Base-by-base conservation (phyloP, 1,284 basidiomycete species). In the Ustilago loliicola region DNA sequence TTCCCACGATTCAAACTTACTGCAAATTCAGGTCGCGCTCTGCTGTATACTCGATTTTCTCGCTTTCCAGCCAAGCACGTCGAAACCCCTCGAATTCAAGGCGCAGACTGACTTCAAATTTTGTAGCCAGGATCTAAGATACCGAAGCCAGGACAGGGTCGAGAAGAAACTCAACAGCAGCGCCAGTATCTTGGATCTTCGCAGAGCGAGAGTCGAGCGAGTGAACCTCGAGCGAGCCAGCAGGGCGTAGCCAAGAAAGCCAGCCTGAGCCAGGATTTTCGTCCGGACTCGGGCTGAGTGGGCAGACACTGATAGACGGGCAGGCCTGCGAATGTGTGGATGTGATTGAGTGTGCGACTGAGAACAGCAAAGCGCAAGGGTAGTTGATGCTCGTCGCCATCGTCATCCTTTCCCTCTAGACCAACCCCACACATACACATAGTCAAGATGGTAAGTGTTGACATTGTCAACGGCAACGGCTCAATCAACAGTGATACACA, bases 371-470 rank as follows among this genome's bases (percentile, higher is more conserved):
- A 45, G 42, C 42, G 50, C 21, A 21, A 61, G 56, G 3, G 42
- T 51, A 55, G 65, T 68, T 64, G 59, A 61, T 45, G 52, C 61
- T 65, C 61, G 47, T 67, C 73, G 57, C 54, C 68, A 58, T 64
- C 65, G 34, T 34, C 68, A 34, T 52, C 58, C 61, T 61, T 71
- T 67, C 60, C 50, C 68, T 71, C 65, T 32, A 71, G 38, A 76
- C 67, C 65, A 76, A 71, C 73, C 73, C 34, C 68, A 71, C 68
- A 67, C 62, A 71, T 58, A 76, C 45, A 71, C 73, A 71, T 67
- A 71, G 68, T 71, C 68, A 76, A 76, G 73, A 76, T 76, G 73
- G 73, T 76, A 76, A 76, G 73, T 71, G 55, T 53, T 34, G 47
- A 42, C 65, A 48, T 29, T 52, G 63, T 11, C 42, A 54, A 60